Evolutionary conservation across 106 monocot species (phyloP), one percentile per base, ranked within the genome.

Genomic region (Dendrobium huoshanense): DNA sequence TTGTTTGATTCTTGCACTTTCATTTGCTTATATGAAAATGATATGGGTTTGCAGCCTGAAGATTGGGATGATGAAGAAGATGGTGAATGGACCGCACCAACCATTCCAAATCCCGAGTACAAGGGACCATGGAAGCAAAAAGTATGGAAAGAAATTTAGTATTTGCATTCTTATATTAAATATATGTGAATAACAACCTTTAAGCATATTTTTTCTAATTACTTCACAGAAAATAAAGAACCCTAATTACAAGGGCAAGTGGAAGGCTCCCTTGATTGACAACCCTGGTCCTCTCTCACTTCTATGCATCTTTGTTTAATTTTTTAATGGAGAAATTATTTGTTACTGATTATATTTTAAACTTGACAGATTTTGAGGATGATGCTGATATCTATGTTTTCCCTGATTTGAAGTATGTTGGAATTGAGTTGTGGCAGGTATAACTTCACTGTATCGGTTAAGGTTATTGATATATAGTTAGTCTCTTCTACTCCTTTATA

Each of bases 51-150:
- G 33, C 83, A 87, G 91, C 91, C 91, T 68, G 91, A 92, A 47
- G 91, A 92, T 56, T 92, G 91, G 91, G 91, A 92, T 82, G 91
- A 91, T 24, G 91, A 89, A 64, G 91, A 92, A 85, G 91, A 92
- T 87, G 91, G 91, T 76, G 89, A 89, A 77, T 92, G 91, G 91
- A 87, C 91, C 31, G 70, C 87, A 5, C 89, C 91, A 29, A 92
- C 85, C n/a, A 74, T 83, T 79, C 83, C 83, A 73, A 83, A 83
- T 73, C 83, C 83, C 19, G 83, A 83, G 16, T 83, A 85, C 82
- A 92, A 89, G 82, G 91, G 91, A 59, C 85, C 89, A 64, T 92
- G 91, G 91, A 89, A 76, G 5, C 88, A 84, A 55, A 92, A 92
- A 83, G 88, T 87, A 13, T 31, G 43, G 24, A 44, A 44, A 59